Percentiles rank a stretch among this genome's conserved stretches.
These are phyloP conservation scores for Kodamaea jinghongensis DNA, from an alignment of 805 yeast species.

Conservation along the genomic window DNA sequence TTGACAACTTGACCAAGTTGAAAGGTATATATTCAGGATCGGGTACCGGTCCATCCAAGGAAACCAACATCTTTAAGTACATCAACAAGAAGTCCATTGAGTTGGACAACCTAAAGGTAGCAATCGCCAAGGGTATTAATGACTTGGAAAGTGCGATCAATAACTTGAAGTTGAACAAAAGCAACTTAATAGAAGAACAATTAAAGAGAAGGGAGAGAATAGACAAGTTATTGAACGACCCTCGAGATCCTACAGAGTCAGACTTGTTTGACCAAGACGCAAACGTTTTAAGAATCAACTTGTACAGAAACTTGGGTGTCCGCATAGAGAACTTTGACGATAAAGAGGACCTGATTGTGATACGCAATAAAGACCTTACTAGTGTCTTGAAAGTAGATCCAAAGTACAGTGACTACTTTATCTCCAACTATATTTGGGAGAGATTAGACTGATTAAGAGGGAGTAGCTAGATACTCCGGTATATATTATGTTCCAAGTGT, in stretches of 20 bases:
- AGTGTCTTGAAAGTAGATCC: slow-evolving; percentile 51
- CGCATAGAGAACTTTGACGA: slow-evolving; percentile 35
- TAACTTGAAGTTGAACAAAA: slow-evolving; percentile 28
- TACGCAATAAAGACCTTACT: slow-evolving; percentile 48
- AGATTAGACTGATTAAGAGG: slow-evolving; percentile 36
- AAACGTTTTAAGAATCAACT: slow-evolving; percentile 50
- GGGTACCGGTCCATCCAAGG: not conserved
- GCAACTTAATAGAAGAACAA: slow-evolving; percentile 25
- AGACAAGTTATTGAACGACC: slow-evolving; percentile 7
- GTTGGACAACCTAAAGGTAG: slow-evolving; percentile 46
- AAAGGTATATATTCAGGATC: slow-evolving; percentile 4
- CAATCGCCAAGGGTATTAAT: slow-evolving; percentile 51
- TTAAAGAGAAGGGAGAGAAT: slow-evolving; percentile 6
- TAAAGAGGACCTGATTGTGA: slow-evolving; percentile 32
- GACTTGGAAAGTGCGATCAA: slow-evolving; percentile 46
- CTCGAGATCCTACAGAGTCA: slow-evolving; percentile 28
- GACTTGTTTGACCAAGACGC: slow-evolving; percentile 40
- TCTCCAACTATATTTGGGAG: slow-evolving; percentile 80
- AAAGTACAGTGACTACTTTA: slow-evolving; percentile 63
- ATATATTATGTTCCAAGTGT: too few relatives aligned
- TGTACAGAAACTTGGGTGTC: slow-evolving; percentile 61
- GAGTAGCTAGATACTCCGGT: too few relatives aligned
- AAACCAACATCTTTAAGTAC: slow-evolving; percentile 23
- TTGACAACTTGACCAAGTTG: slow-evolving; percentile 12
- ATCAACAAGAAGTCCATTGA: slow-evolving; percentile 28